Evolutionary conservation across 225 moss, liverwort and hornwort species (phyloP).

Genomic region (Straminergon stramineum): DNA sequence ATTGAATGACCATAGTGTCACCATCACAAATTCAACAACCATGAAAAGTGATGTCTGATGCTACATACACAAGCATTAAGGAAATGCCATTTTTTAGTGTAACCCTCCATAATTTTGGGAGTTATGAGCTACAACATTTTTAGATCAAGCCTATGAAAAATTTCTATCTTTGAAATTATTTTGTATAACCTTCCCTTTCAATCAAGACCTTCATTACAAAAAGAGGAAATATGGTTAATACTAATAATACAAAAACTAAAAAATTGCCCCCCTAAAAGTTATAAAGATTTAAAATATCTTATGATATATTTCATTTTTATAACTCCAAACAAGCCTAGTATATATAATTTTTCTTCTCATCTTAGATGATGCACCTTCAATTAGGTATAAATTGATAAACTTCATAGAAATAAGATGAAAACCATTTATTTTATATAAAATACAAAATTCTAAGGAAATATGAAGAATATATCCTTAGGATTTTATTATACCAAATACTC

Average conservation of each 20-base stretch:
- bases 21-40: rapidly evolving
- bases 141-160: not conserved
- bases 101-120: rapidly evolving
- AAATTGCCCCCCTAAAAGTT: rapidly evolving
- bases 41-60: rapidly evolving
- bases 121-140: rapidly evolving
- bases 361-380: not conserved
- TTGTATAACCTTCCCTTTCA: rapidly evolving
- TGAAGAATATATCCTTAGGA: not conserved
- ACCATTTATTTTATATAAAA: not conserved
- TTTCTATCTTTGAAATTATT: not conserved
- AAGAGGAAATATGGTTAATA: not conserved
- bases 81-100: rapidly evolving
- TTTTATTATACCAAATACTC: not conserved
- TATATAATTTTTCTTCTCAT: not conserved
- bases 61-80: rapidly evolving
- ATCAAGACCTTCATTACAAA: rapidly evolving
- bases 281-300: not conserved
- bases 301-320: not conserved
- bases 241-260: not conserved
- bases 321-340: not conserved
- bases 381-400: not conserved
- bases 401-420: not conserved
- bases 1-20: not conserved
- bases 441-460: not conserved